Evolutionary conservation across 768 basidiomycete species (phyloP), one percentile per base, ranked within the genome.

Genomic region (Boletus vermiculosoides): DNA sequence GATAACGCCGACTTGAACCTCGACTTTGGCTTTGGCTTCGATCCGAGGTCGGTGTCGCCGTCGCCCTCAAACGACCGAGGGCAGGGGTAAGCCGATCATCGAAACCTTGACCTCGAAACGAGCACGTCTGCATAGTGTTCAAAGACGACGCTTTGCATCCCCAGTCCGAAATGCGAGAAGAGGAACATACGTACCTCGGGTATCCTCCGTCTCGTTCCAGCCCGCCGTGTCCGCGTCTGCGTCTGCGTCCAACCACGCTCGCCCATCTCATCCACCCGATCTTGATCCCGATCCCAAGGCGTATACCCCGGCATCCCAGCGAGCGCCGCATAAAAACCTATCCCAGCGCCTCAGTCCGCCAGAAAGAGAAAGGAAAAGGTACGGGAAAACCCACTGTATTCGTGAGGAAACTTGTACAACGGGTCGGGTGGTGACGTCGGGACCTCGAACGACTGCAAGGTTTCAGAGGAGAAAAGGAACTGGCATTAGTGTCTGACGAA

Each of bases 361-460:
- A 31, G 12, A 20, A n/a, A 9, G 10, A 39, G 33, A 11, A 25
- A 4, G 28, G 6, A 28, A 28, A 28, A 28, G 28, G 16, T 11
- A n/a, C 23, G 10, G 16, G 0, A 34, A 33, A 13, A 51, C 59
- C 57, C 18, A 64, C 64, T 69, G 36, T 64, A n/a, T 52, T 64
- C 62, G 36, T 62, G 61, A 15, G 67, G 68, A 47, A 67, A 66
- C 51, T 50, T 67, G 56, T 61, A 71, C 20, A 70, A 28, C 0
- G 59, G 70, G 30, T 70, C 69, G 8, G 63, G 69, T 1, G 55
- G 33, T 11, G 69, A 70, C 20, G 37, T n/a, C 11, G 69, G 70
- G 33, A 70, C 22, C 11, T 70, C 63, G 31, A 70, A 71, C 34
- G 70, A 63, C 69, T 70, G 23, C 3, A 13, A 8, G 20, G 13